A percentile compares a stretch with the other conserved stretches of the same genome.
Conservation (phyloP, 2,329 filamentous ascomycete species). For the Graphium sp. region DNA sequence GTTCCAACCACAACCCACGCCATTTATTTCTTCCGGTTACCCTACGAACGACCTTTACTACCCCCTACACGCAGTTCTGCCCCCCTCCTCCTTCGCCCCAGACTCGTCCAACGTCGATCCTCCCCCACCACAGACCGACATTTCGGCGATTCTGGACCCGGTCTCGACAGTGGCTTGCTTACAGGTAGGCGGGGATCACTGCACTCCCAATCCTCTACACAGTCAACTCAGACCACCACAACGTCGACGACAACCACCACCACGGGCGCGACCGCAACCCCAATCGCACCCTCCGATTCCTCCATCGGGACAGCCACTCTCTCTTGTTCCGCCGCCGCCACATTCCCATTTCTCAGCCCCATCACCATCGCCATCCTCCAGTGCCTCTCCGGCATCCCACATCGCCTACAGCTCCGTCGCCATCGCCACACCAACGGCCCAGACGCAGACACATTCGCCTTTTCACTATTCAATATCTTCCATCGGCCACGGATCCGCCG, state of each 20-base stretch:
- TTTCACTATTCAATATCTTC: conserved; percentile 3
- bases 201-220: conserved; percentile 2
- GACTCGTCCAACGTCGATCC: conserved; percentile 3
- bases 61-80: background rate
- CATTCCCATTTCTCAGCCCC: conserved; percentile 1
- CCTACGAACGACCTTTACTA: background rate
- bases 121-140: background rate
- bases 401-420: conserved; percentile 2
- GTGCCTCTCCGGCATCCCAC: conserved; percentile 3
- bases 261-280: conserved; percentile 3
- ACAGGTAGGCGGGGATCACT: conserved; percentile 14
- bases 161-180: no score
- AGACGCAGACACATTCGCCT: conserved; percentile 3
- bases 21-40: conserved; percentile 25
- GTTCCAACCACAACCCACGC: conserved; percentile 36
- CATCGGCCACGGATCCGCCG: no score
- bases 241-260: conserved; percentile 3
- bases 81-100: background rate
- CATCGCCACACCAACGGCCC: conserved; percentile 1
- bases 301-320: conserved; percentile 5
- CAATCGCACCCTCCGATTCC: conserved; percentile 1
- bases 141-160: no score
- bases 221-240: conserved; percentile 2
- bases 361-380: conserved; percentile 4
- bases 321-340: conserved; percentile 3